Base-by-base conservation (phyloP, 1,139 yeast genomes). In the Geotrichum carabidarum region DNA sequence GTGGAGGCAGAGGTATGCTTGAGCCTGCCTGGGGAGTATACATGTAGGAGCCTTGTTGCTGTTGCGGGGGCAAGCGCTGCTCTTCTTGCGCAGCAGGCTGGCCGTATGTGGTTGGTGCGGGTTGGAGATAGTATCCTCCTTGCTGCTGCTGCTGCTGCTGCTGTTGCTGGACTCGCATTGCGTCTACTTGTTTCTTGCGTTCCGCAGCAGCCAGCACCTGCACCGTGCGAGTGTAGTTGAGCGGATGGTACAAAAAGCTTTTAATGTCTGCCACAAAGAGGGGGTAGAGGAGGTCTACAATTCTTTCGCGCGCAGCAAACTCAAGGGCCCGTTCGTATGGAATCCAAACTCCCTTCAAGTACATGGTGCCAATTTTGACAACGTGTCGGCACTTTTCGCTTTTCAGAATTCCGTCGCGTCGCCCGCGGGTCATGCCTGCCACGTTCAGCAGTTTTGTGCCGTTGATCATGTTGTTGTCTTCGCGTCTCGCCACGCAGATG, bases 281-380 rank as follows among this genome's bases (percentile, higher is more conserved):
- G 1, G 97, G 97, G 68, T 88, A 90, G 61, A 90, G 78, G 61
- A 84, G 69, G 67, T 90, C 96, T 40, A 86, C 88, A 59, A 91
- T 89, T 47, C 87, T 85, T 71, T 91, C 96, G 63, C 86, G 78
- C 70, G 87, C 90, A 35, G 96, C 96, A 82, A 90, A 85, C 34
- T 88, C 86, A 51, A 86, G 75, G 0, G 97, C 98, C 53, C 97
- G 77, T 63, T 90, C 96, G 69, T 89, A 89, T 0, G 98, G 97
- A 60, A 91, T 89, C 98, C 98, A 91, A 44, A 90, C 98, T 53
- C 98, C 98, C 72, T 91, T 91, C 65, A 91, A 77, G 69, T 90
- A 96, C 97, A 91, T 91, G 15, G 95, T 86, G 8, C 98, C 98
- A 62, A 90, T 88, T 71, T 91, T 91, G 55, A 91, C 96, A 50